These are phyloP conservation scores for Hypomyces rosellus DNA, from an alignment of 2,329 filamentous ascomycete species.

Conservation along the genomic window DNA sequence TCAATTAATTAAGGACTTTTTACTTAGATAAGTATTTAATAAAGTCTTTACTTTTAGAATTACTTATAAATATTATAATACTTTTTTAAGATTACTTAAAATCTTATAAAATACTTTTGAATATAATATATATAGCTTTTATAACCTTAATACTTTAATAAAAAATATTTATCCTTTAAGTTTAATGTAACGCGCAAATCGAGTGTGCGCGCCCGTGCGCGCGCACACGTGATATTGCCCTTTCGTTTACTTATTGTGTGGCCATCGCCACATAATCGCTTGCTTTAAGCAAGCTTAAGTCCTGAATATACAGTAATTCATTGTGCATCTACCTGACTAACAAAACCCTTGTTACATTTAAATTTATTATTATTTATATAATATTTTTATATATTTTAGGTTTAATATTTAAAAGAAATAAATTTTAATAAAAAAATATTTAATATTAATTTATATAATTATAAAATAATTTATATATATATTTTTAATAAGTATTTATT, in stretches of 20 bases:
- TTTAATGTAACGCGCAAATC: no score
- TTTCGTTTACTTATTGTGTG: no score
- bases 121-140: conserved; percentile 23
- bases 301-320: no score
- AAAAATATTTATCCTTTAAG: conserved; percentile 1
- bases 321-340: no score
- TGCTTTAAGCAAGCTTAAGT: no score
- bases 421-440: not conserved
- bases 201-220: no score
- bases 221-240: no score
- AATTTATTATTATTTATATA: conserved; percentile 1
- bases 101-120: not conserved
- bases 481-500: conserved; percentile 31
- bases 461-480: conserved; percentile 20
- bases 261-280: no score
- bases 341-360: no score
- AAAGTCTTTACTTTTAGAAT: not conserved
- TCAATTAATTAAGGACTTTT: conserved; percentile 38
- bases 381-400: conserved; percentile 19
- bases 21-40: conserved; percentile 20
- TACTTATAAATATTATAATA: no score
- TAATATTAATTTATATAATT: conserved; percentile 11
- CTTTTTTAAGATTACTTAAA: conserved; percentile 9
- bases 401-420: conserved; percentile 11
- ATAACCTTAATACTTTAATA: not conserved